Percentiles rank a stretch among this genome's conserved stretches.
phyloP scores from a whole-genome alignment of 164 flowering plant species.

The Nymphaea thermarum region DNA sequence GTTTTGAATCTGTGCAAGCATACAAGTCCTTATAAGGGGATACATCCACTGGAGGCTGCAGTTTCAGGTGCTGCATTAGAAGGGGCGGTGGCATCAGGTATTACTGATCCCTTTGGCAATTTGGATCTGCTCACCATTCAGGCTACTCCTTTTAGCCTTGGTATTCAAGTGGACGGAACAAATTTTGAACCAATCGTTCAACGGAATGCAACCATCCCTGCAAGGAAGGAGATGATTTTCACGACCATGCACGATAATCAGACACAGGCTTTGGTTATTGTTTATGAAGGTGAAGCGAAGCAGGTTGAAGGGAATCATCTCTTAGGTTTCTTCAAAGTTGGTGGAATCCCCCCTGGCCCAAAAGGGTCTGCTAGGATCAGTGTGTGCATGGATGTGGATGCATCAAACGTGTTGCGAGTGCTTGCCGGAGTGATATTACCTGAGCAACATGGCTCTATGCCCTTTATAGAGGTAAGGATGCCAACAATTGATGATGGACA shows the following conservation, averaged over 20 bases:
- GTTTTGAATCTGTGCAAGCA: slow-evolving; percentile 39
- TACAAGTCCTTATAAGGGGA: slow-evolving; percentile 33
- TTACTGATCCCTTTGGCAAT: slow-evolving; percentile 60
- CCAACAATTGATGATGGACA: slow-evolving; percentile 55
- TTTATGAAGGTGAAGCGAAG: slow-evolving; percentile 75
- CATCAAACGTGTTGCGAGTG: slow-evolving; percentile 63
- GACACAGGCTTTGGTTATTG: slow-evolving; percentile 53
- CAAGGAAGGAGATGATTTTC: slow-evolving; percentile 57
- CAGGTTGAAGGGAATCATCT: slow-evolving; percentile 49
- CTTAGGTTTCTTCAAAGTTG: slow-evolving; percentile 70
- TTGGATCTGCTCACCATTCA: slow-evolving; percentile 80
- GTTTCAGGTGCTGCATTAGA: slow-evolving; percentile 88
- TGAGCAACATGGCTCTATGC: slow-evolving; percentile 30
- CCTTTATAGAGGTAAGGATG: slow-evolving; percentile 47
- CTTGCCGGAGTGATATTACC: slow-evolving; percentile 55
- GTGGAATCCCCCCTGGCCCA: slow-evolving; percentile 65
- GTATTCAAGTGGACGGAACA: slow-evolving; percentile 50
- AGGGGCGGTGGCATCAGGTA: slow-evolving; percentile 88
- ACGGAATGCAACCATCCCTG: slow-evolving; percentile 61
- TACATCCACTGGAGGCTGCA: slow-evolving; percentile 68
- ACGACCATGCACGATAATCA: slow-evolving; percentile 74
- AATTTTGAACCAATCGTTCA: slow-evolving; percentile 50
- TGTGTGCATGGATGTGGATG: slow-evolving; percentile 86
- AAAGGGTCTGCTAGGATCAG: slow-evolving; percentile 71
- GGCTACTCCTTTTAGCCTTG: slow-evolving; percentile 63